Evolutionary conservation across 2,329 filamentous ascomycete species (phyloP).

Genomic region (Ambrosiella beaveri): DNA sequence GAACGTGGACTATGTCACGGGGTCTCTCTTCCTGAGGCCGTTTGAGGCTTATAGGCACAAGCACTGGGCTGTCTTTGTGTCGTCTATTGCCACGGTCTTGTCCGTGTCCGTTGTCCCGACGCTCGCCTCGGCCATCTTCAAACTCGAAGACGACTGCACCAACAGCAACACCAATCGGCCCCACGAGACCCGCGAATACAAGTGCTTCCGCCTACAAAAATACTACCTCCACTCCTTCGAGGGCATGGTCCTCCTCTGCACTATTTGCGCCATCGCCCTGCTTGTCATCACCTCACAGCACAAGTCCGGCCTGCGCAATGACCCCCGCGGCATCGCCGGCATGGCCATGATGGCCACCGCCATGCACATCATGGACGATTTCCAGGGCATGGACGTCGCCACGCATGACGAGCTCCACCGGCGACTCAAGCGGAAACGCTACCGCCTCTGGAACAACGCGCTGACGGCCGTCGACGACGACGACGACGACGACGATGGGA

Average conservation of each 20-base stretch:
- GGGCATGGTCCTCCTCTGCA: constrained; percentile 36
- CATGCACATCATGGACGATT: constrained; percentile 56
- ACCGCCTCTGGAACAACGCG: constrained; percentile 52
- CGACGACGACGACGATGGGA: constrained; percentile 18
- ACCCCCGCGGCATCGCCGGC: constrained; percentile 57
- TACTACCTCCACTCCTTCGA: constrained; percentile 47
- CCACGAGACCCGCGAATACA: constrained; percentile 25
- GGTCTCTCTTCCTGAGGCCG: constrained; percentile 47
- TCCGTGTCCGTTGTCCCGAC: constrained; percentile 54
- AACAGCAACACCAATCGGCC: not conserved
- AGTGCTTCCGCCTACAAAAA: constrained; percentile 37
- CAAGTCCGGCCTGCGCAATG: constrained; percentile 46
- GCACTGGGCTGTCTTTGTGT: constrained; percentile 52
- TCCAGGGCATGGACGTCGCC: constrained; percentile 52
- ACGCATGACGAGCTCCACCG: constrained; percentile 50
- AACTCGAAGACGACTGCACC: not conserved
- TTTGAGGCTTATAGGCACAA: constrained; percentile 41
- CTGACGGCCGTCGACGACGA: constrained; percentile 45
- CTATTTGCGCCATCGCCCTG: constrained; percentile 37
- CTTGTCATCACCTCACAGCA: constrained; percentile 44
- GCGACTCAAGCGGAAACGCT: constrained; percentile 47
- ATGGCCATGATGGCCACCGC: constrained; percentile 60
- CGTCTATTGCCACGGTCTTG: constrained; percentile 45
- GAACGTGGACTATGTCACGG: constrained; percentile 58
- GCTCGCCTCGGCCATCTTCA: constrained; percentile 36